Evolutionary conservation across 352 stramenopile species (phyloP).

Genomic region (Lagenidium sp.): DNA sequence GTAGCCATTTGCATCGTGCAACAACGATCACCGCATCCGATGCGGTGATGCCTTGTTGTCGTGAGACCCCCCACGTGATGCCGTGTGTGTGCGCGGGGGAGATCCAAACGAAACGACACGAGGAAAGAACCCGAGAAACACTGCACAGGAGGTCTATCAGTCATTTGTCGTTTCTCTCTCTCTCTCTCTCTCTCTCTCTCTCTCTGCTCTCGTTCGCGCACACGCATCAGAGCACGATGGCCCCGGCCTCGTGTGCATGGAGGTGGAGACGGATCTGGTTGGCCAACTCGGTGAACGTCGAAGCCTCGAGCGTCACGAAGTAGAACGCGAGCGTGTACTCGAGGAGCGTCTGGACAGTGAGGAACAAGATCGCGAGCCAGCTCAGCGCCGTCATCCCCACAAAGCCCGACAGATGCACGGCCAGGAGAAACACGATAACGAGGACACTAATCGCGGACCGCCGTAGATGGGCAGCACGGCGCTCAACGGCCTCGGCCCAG

Average conservation of each 20-base stretch:
- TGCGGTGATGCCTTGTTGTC: too few relatives aligned
- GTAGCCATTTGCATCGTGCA: too few relatives aligned
- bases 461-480: slow-evolving; percentile 27
- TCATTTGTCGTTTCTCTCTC: too few relatives aligned
- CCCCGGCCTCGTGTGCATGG: slow-evolving; percentile 15
- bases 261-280: slow-evolving; percentile 63
- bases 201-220: background rate
- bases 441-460: slow-evolving; percentile 20
- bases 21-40: too few relatives aligned
- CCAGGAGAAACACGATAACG: slow-evolving; percentile 19
- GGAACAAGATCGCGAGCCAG: slow-evolving; percentile 23
- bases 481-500: slow-evolving; percentile 24
- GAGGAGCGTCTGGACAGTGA: slow-evolving; percentile 25
- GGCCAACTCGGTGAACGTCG: slow-evolving; percentile 64
- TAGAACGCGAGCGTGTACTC: slow-evolving; percentile 77
- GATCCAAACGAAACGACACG: too few relatives aligned
- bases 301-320: slow-evolving; percentile 74
- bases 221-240: too few relatives aligned
- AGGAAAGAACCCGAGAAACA: too few relatives aligned
- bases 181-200: too few relatives aligned
- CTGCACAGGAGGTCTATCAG: too few relatives aligned
- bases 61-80: too few relatives aligned
- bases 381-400: slow-evolving; percentile 11
- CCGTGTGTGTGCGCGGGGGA: too few relatives aligned
- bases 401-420: slow-evolving; percentile 14